Evolutionary conservation across 129 eudicot genomes (phyloP), one percentile per base, ranked within the genome.

Genomic region (Logfia minima): DNA sequence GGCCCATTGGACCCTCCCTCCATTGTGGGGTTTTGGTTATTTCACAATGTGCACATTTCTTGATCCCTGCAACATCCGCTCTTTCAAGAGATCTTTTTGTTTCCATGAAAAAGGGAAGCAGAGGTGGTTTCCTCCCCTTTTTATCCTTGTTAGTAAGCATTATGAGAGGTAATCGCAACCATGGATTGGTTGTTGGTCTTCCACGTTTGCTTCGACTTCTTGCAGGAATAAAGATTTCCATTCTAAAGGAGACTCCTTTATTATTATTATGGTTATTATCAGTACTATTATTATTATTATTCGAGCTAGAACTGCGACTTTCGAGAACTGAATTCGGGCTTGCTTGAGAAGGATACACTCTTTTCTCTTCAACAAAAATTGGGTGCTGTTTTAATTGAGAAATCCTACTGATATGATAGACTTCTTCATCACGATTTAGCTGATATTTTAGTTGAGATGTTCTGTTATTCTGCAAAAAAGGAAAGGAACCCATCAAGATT

Each of bases 1-100:
- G 95, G 2, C 97, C 97, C 79, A 80, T 29, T 22, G 97, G 96
- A 21, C 97, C 97, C 64, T 90, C 96, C 76, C 97, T 87, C 97
- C 97, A 92, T 59, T 87, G 97, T 21, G 97, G 97, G 53, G 97
- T 92, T 80, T 82, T 82, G 19, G 92, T 87, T n/a, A 83, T 80
- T 51, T 85, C 89, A 55, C 97, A 92, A 69, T 92, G 97, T 67
- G 87, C 67, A 76, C 97, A 92, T 81, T 86, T 87, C 78, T 85
- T 88, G n/a, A 75, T 35, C 19, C 56, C 74, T 58, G 26, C 31
- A 11, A 2, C 76, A 68, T 66, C 14, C 7, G 86, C 41, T 28
- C 64, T 73, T 45, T 81, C 85, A 18, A 37, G 11, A 55, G 70
- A 64, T 60, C 59, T 39, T 7, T 55, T 78, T 78, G 73, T 65